These are phyloP conservation scores for Schrenkiella parvula DNA, from an alignment of 345 rosid species.

Conservation along the genomic window DNA sequence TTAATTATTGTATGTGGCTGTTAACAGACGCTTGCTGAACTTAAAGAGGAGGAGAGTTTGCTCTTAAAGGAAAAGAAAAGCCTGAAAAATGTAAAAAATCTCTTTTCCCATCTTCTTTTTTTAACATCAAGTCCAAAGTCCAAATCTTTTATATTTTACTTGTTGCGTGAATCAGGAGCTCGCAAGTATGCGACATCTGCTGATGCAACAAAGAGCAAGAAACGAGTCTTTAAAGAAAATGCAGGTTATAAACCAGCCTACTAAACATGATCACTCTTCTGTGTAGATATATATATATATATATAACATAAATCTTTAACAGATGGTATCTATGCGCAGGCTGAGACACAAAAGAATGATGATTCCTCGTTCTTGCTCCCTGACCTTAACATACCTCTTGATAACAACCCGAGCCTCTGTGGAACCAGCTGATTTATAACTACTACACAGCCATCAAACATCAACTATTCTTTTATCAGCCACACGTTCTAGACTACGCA, in stretches of 20 bases:
- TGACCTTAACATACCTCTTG: constrained; percentile 64
- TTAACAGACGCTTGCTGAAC: constrained; percentile 68
- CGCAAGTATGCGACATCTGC: constrained; percentile 26
- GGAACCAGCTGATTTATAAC: constrained; percentile 32
- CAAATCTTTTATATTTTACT: not conserved
- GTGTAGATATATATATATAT: no score
- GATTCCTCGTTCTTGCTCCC: constrained; percentile 47
- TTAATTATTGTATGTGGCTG: constrained; percentile 13
- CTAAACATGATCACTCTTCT: not conserved
- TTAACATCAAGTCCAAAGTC: not conserved
- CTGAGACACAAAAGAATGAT: constrained; percentile 14
- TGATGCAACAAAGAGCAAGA: constrained; percentile 50
- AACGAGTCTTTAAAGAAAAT: constrained; percentile 60
- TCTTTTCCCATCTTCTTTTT: not conserved
- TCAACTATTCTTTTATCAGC: constrained; percentile 23
- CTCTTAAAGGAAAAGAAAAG: constrained; percentile 52
- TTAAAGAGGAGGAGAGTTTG: constrained; percentile 59
- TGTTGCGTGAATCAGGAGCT: constrained; percentile 47
- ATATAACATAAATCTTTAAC: not conserved
- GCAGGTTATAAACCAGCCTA: constrained; percentile 40
- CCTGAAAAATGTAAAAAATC: constrained; percentile 44
- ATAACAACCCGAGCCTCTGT: constrained; percentile 28
- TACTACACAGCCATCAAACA: not conserved
- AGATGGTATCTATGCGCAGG: constrained; percentile 19
- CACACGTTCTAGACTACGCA: constrained; percentile 10